A percentile compares a stretch with the other conserved stretches of the same genome.
These are phyloP conservation scores for Aspergillus novoparasiticus DNA, from an alignment of 2,329 filamentous ascomycete species.

Conservation along the genomic window DNA sequence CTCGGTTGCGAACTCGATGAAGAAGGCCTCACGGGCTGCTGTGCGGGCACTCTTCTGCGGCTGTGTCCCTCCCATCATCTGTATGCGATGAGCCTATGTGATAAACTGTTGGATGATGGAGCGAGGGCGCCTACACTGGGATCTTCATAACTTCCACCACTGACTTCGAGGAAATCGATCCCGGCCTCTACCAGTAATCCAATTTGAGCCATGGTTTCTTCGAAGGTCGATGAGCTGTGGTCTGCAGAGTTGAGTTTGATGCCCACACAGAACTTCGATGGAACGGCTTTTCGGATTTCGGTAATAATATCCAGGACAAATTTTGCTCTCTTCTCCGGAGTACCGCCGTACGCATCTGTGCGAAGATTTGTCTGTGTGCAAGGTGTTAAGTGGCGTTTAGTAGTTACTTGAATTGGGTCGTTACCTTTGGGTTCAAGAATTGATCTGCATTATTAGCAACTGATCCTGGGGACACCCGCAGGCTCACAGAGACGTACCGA, in stretches of 20 bases:
- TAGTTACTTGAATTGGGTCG: background rate
- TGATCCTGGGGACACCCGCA: background rate
- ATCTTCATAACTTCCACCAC: slow-evolving; percentile 63
- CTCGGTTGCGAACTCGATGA: slow-evolving; percentile 64
- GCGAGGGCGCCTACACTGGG: slow-evolving; percentile 44
- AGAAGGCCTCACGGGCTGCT: slow-evolving; percentile 65
- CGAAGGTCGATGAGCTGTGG: slow-evolving; percentile 38
- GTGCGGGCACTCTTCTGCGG: slow-evolving; percentile 47
- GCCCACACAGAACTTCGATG: slow-evolving; percentile 47
- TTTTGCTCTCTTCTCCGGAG: slow-evolving; percentile 47
- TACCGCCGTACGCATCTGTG: slow-evolving; percentile 53
- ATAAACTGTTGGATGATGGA: background rate
- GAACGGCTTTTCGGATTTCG: slow-evolving; percentile 46
- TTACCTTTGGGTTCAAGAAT: slow-evolving; percentile 42
- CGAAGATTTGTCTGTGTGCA: slow-evolving; percentile 46
- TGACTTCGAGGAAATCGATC: slow-evolving; percentile 70
- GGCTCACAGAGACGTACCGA: slow-evolving; percentile 39
- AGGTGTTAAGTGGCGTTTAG: background rate
- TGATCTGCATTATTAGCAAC: slow-evolving; percentile 30
- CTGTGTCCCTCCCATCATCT: slow-evolving; percentile 38
- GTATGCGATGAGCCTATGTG: background rate
- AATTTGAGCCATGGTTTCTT: slow-evolving; percentile 62
- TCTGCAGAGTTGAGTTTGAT: slow-evolving; percentile 58
- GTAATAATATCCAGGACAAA: slow-evolving; percentile 50
- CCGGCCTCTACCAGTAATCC: slow-evolving; percentile 43